phyloP scores from a whole-genome alignment of 495 filamentous ascomycete genomes.

The Pyronema domesticum region DNA sequence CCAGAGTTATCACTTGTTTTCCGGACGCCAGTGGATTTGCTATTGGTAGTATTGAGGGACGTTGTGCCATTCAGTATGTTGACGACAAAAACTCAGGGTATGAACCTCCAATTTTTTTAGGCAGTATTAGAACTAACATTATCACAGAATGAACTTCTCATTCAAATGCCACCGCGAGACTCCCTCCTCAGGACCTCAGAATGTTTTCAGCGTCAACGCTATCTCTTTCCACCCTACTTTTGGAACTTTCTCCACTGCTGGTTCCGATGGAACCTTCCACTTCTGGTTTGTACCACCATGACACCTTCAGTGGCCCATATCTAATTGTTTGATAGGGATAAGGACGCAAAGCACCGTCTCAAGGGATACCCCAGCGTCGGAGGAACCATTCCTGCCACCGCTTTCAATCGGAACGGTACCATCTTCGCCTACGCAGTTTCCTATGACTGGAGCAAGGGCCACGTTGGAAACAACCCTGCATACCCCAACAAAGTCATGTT shows the following conservation, averaged over 20 bases:
- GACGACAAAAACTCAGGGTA: conserved; percentile 68
- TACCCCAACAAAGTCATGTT: conserved; percentile 73
- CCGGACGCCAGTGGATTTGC: conserved; percentile 69
- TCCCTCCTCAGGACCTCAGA: conserved; percentile 46
- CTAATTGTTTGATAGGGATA: conserved; percentile 34
- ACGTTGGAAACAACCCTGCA: conserved; percentile 48
- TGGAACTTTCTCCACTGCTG: conserved; percentile 80
- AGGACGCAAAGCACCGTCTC: conserved; percentile 67
- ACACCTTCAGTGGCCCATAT: background rate
- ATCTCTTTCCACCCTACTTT: conserved; percentile 69
- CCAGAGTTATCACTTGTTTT: conserved; percentile 67
- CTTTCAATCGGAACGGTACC: conserved; percentile 56
- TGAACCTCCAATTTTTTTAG: conserved; percentile 10
- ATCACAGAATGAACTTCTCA: conserved; percentile 53
- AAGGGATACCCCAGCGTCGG: conserved; percentile 77
- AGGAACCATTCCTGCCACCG: conserved; percentile 59
- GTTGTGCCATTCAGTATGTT: conserved; percentile 75
- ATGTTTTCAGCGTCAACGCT: conserved; percentile 75
- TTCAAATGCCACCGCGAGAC: conserved; percentile 87
- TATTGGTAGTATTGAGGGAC: conserved; percentile 73
- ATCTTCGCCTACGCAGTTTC: conserved; percentile 84
- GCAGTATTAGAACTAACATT: background rate
- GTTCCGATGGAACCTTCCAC: conserved; percentile 74
- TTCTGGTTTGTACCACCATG: conserved; percentile 39
- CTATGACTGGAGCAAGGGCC: conserved; percentile 93